Conservation (phyloP, 164 flowering plant species). For the Tinospora cordifolia region DNA sequence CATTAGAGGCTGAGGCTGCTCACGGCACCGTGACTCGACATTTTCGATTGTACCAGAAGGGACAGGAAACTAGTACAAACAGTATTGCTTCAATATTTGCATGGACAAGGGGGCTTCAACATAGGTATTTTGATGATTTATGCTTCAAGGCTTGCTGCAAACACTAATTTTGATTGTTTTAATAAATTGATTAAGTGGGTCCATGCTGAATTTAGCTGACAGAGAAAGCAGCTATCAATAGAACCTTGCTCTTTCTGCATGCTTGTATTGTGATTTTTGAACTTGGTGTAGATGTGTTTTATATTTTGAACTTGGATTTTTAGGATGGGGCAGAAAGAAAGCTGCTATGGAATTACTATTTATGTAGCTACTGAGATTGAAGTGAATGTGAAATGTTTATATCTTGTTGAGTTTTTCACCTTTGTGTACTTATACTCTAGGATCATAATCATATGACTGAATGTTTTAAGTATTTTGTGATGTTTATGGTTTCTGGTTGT, state of each 20-base stretch:
- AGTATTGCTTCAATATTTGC: conserved; percentile 99
- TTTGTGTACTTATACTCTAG: no score
- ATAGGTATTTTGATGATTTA: conserved; percentile 42
- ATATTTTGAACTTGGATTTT: no score
- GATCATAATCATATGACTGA: no score
- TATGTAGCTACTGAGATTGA: no score
- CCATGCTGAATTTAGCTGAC: not conserved
- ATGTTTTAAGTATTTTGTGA: no score
- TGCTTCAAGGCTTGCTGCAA: not conserved
- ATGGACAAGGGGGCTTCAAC: conserved; percentile 90
- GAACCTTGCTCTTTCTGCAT: not conserved
- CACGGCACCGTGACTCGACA: conserved; percentile 99
- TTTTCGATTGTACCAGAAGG: conserved; percentile 78
- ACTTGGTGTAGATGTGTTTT: not conserved
- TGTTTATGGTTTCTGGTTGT: no score
- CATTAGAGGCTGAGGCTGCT: conserved; percentile 97
- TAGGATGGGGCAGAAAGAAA: not conserved
- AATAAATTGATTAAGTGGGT: not conserved
- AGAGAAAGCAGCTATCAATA: not conserved
- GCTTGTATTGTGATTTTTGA: not conserved
- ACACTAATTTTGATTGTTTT: not conserved
- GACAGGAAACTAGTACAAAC: conserved; percentile 96
- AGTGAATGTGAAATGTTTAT: no score
- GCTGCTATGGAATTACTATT: no score
- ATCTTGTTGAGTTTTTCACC: no score